phyloP scores from a whole-genome alignment of 2,329 filamentous ascomycete species.

The Fusarium sp. region DNA sequence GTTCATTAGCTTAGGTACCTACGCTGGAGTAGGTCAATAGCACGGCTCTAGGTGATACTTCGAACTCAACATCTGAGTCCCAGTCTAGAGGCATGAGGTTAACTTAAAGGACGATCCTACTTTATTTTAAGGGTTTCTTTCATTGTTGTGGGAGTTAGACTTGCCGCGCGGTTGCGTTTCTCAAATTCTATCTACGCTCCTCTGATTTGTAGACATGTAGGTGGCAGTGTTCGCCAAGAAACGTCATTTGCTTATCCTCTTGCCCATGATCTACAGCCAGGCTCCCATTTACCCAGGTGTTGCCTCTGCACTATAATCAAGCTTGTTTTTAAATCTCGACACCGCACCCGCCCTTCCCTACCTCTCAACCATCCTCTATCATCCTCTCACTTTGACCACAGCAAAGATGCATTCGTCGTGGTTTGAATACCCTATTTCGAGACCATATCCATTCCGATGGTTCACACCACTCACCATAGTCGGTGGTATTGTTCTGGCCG shows the following conservation, averaged over 20 bases:
- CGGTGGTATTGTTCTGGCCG: neutral
- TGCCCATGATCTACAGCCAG: neutral
- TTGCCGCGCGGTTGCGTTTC: neutral
- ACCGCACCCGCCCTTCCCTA: neutral
- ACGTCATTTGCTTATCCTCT: neutral
- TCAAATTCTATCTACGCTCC: neutral
- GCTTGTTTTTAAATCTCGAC: neutral
- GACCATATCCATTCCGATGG: conserved; percentile 27
- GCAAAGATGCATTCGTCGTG: conserved; percentile 24
- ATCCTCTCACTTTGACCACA: neutral
- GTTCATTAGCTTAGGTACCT: too few relatives aligned
- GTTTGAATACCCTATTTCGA: conserved; percentile 20
- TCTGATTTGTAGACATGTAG: neutral
- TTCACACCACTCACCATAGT: conserved; percentile 15
- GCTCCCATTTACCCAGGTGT: neutral
- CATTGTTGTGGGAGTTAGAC: neutral
- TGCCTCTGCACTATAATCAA: neutral
- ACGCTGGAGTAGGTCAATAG: neutral
- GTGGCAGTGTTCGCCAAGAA: neutral
- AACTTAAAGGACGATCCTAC: neutral
- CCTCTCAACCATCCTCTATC: neutral
- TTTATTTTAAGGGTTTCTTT: neutral
- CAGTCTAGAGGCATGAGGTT: neutral
- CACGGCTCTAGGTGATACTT: neutral
- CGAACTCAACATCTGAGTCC: neutral